These are phyloP conservation scores for Pelargonium cotyledonis DNA, from an alignment of 441 rosid species.

Conservation along the genomic window DNA sequence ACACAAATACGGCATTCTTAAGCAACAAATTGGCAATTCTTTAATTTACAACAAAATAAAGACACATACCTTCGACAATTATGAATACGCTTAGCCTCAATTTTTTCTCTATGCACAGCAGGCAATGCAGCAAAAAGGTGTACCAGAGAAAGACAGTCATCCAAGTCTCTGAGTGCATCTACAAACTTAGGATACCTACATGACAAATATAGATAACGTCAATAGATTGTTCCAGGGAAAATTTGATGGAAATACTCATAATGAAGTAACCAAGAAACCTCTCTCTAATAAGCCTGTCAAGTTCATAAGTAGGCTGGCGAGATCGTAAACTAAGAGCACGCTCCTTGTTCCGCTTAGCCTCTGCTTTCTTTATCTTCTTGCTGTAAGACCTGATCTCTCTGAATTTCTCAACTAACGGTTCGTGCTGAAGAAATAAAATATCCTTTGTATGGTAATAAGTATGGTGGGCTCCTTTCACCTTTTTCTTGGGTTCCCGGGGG, in stretches of 20 bases:
- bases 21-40: not conserved
- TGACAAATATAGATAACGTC: constrained; percentile 6
- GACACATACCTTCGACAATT: constrained; percentile 63
- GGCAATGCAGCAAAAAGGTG: constrained; percentile 90
- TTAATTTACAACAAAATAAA: not conserved
- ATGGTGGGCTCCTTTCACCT: constrained; percentile 81
- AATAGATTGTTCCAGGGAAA: not conserved
- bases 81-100: constrained; percentile 69
- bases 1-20: not conserved
- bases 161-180: constrained; percentile 91
- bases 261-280: constrained; percentile 39
- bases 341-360: constrained; percentile 71
- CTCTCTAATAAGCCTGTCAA: constrained; percentile 62
- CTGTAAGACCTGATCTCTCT: constrained; percentile 63
- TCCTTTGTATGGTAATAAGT: constrained; percentile 93
- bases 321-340: constrained; percentile 50
- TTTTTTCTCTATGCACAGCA: constrained; percentile 67
- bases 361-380: constrained; percentile 72
- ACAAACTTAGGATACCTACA: constrained; percentile 77
- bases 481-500: constrained; percentile 88
- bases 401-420: constrained; percentile 75
- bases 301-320: constrained; percentile 65
- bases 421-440: constrained; percentile 68
- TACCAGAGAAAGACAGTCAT: constrained; percentile 85
- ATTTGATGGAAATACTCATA: not conserved